A percentile compares a stretch with the other conserved stretches of the same genome.
Evolutionary conservation across 805 yeast genomes (phyloP).

Genomic region (Wickerhamiella siamensis): DNA sequence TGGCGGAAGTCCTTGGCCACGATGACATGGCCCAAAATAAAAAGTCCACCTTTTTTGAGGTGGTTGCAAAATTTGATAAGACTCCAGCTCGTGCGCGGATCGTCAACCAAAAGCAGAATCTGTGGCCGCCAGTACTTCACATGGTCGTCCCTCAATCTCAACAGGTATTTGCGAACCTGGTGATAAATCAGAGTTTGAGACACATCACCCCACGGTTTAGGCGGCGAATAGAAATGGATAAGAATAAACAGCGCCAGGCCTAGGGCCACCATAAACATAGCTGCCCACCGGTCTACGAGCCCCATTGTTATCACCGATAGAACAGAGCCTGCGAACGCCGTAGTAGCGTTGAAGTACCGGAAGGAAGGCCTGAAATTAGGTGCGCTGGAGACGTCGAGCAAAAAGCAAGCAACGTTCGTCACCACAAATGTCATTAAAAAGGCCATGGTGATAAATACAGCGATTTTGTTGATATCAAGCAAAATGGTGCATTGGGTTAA

Average conservation of each 20-base stretch:
- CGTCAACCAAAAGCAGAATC: conserved; percentile 71
- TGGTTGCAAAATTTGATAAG: conserved; percentile 86
- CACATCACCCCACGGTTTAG: conserved; percentile 96
- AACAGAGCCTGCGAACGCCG: conserved; percentile 66
- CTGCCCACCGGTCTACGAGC: conserved; percentile 83
- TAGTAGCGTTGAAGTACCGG: conserved; percentile 64
- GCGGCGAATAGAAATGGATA: conserved; percentile 85
- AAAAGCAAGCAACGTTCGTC: conserved; percentile 83
- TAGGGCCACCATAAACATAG: conserved; percentile 56
- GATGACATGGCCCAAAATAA: conserved; percentile 83
- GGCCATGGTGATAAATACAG: conserved; percentile 93
- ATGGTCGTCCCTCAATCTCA: conserved; percentile 75
- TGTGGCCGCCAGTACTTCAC: conserved; percentile 99
- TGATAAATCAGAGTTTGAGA: conserved; percentile 91
- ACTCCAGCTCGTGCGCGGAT: conserved; percentile 86
- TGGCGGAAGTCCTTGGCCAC: conserved; percentile 47
- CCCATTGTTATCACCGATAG: conserved; percentile 76
- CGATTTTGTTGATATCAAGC: conserved; percentile 86
- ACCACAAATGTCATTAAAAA: conserved; percentile 91
- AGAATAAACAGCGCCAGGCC: conserved; percentile 52
- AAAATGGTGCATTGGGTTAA: conserved; percentile 74
- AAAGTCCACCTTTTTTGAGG: conserved; percentile 88
- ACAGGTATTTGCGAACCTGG: conserved; percentile 82
- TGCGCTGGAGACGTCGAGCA: conserved; percentile 77
- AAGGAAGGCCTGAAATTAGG: conserved; percentile 98